phyloP scores from a whole-genome alignment of 495 filamentous ascomycete genomes.

The Penicillium coffeae region DNA sequence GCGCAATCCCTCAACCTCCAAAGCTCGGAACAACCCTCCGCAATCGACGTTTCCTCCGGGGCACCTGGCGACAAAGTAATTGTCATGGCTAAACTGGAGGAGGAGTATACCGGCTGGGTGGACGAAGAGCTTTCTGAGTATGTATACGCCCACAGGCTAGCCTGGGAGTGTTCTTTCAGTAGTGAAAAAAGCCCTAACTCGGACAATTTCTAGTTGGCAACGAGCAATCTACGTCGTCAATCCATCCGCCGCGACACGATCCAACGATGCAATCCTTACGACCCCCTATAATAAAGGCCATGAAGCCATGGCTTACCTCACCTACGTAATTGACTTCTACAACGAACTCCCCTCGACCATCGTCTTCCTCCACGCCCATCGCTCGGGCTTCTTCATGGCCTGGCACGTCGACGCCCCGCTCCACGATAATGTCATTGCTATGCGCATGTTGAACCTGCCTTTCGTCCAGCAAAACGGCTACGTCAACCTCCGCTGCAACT shows the following conservation, averaged over 20 bases:
- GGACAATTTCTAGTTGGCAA: constrained; percentile 45
- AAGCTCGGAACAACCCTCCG: background rate
- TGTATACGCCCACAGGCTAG: constrained; percentile 7
- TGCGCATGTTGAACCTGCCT: constrained; percentile 47
- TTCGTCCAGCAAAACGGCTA: constrained; percentile 56
- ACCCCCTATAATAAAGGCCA: constrained; percentile 64
- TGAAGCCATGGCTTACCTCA: constrained; percentile 72
- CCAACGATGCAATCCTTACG: constrained; percentile 35
- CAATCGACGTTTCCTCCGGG: constrained; percentile 5
- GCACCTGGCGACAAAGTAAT: constrained; percentile 41
- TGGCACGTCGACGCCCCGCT: constrained; percentile 62
- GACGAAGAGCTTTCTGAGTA: constrained; percentile 50
- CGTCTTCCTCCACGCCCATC: constrained; percentile 67
- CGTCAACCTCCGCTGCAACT: constrained; percentile 64
- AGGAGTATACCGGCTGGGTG: constrained; percentile 61
- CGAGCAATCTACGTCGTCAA: constrained; percentile 65
- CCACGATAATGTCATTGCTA: constrained; percentile 50
- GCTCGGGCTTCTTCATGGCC: constrained; percentile 41
- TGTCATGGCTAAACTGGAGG: constrained; percentile 55
- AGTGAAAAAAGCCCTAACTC: background rate
- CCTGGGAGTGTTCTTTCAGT: too few species aligned
- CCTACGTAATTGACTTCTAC: constrained; percentile 71
- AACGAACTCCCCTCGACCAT: constrained; percentile 60
- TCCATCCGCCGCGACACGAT: constrained; percentile 47
- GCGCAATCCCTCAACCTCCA: constrained; percentile 29